These are phyloP conservation scores for Entamoeba nuttalli DNA, from an alignment of 208 protist genomes.

Conservation along the genomic window DNA sequence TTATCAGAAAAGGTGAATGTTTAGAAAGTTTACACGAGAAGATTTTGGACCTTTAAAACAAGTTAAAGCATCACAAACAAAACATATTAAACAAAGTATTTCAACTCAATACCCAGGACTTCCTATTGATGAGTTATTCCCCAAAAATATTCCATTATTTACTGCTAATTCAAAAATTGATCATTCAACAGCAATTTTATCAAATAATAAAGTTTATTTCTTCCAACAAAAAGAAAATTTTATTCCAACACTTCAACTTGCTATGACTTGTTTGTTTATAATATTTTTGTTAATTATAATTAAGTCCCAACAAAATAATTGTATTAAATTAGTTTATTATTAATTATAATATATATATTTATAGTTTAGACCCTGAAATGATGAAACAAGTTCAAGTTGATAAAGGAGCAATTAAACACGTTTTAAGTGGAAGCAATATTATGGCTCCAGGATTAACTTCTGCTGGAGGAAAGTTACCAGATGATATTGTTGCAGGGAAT, in stretches of 20 bases:
- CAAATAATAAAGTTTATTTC: neutral
- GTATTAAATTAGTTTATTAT: too few relatives aligned
- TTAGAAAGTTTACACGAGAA: neutral
- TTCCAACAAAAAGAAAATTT: neutral
- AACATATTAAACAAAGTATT: neutral
- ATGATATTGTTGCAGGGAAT: conserved; percentile 17
- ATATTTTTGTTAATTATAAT: neutral
- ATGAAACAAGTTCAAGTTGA: conserved; percentile 78
- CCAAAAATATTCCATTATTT: neutral
- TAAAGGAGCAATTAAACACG: conserved; percentile 79
- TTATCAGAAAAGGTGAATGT: neutral
- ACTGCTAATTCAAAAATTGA: neutral
- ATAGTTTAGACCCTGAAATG: conserved; percentile 57
- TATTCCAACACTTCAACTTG: neutral
- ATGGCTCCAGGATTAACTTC: conserved; percentile 88
- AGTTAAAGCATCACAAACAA: neutral
- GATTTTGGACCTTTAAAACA: neutral
- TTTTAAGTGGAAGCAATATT: conserved; percentile 81
- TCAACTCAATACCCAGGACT: neutral
- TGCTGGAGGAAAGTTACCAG: conserved; percentile 55
- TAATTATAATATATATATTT: too few relatives aligned
- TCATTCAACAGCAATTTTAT: neutral
- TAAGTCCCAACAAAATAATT: too few relatives aligned
- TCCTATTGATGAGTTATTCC: neutral
- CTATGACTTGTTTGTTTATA: neutral